phyloP scores from a whole-genome alignment of 2,329 filamentous ascomycete species.

The Elsinoe perseae region DNA sequence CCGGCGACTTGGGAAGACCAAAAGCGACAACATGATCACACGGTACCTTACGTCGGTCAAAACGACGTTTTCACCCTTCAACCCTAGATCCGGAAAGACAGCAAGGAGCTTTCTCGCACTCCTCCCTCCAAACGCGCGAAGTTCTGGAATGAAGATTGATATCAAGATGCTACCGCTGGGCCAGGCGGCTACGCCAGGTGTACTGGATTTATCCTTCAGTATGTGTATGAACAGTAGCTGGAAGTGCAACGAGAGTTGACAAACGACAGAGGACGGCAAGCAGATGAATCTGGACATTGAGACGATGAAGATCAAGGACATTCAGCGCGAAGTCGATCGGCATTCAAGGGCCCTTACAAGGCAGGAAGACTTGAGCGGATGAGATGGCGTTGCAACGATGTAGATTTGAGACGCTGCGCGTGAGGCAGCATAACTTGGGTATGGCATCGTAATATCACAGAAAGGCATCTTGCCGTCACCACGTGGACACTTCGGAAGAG shows the following conservation, averaged over 20 bases:
- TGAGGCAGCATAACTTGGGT: background rate
- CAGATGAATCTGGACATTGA: slow-evolving; percentile 75
- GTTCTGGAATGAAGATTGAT: slow-evolving; percentile 65
- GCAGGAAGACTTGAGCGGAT: slow-evolving; percentile 64
- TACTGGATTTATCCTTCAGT: slow-evolving; percentile 81
- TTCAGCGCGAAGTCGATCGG: slow-evolving; percentile 81
- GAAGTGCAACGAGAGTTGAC: slow-evolving; percentile 13
- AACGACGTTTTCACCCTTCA: slow-evolving; percentile 90
- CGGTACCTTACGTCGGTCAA: slow-evolving; percentile 78
- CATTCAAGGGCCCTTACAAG: slow-evolving; percentile 78
- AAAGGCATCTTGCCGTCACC: too few species aligned
- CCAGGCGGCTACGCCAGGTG: slow-evolving; percentile 58
- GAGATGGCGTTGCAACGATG: background rate
- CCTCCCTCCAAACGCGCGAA: slow-evolving; percentile 70
- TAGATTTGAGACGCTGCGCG: background rate
- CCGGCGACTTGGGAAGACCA: slow-evolving; percentile 20
- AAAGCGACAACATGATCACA: slow-evolving; percentile 61
- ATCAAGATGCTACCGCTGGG: slow-evolving; percentile 64
- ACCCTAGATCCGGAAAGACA: slow-evolving; percentile 60
- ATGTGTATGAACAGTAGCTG: slow-evolving; percentile 27
- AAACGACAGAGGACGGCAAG: slow-evolving; percentile 73
- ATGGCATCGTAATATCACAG: too few species aligned
- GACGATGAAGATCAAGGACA: slow-evolving; percentile 73
- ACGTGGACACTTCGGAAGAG: too few species aligned
- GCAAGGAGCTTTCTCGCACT: slow-evolving; percentile 81